Base-by-base conservation (phyloP, 2,329 filamentous ascomycete genomes). In the Clonostachys sp. region DNA sequence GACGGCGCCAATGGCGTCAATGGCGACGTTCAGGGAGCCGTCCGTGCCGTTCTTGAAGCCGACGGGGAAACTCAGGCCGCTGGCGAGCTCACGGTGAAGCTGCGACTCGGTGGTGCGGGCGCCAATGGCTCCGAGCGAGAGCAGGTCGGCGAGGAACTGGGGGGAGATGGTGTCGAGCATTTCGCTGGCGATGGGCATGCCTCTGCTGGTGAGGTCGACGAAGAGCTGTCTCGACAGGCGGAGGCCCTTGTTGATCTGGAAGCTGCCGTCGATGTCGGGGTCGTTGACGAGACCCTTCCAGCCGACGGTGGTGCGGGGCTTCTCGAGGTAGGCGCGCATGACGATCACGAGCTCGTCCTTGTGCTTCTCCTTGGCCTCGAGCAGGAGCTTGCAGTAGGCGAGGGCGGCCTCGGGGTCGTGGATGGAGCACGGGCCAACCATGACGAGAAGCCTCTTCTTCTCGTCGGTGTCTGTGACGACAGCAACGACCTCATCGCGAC, bases 1-100 rank as follows among this genome's bases (percentile, higher is more conserved):
- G 45, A 95, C 92, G 14, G 94, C 89, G 52, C 91, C 91, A 65
- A 97, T 96, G 45, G 94, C 94, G 64, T 99, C 94, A 57, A 97
- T 89, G 12, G 94, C 91, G 5, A 97, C 91, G 48, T 85, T 81
- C 43, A 97, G 74, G 9, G 86, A 87, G 45, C 94, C 94, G 65
- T 99, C 94, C 34, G 94, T 99, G 54, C 94, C 94, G 70, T 99
- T 99, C 81, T 99, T 99, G 87, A 99, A 99, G 45, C 94, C 94
- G 12, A 99, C 91, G 3, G 94, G 94, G 86, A 96, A 97, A 57
- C 88, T 95, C 35, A 97, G 77, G 62, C 94, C 94, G 46, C 88
- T 94, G 18, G 94, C 92, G 53, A 99, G 75, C 71, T 99, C 94
- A 48, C 94, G 86, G 70, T 99, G 94, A 52, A 97, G 78, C 73